A percentile compares a stretch with the other conserved stretches of the same genome.
phyloP scores from a whole-genome alignment of 1,284 basidiomycete genomes.

The Cutaneotrichosporon sp. region DNA sequence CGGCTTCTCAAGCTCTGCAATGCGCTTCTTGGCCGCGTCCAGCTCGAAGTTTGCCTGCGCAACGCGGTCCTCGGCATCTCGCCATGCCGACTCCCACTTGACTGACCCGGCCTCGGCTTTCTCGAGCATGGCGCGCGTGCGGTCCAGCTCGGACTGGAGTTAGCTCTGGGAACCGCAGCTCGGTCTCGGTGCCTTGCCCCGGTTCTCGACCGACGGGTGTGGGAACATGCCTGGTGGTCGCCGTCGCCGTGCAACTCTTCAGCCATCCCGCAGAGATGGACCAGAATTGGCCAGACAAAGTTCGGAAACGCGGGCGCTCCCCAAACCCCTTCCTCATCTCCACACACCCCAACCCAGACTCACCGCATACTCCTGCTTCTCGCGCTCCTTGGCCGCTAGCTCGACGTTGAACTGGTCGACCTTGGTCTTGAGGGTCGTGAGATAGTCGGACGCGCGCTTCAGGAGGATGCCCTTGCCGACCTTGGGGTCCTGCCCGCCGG shows the following conservation, averaged over 20 bases:
- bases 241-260: too few species aligned
- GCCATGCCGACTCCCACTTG: slow-evolving; percentile 43
- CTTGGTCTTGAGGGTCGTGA: slow-evolving; percentile 31
- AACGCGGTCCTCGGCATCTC: slow-evolving; percentile 47
- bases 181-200: not conserved
- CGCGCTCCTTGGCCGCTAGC: slow-evolving; percentile 26
- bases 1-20: slow-evolving; percentile 1
- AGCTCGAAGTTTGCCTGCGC: slow-evolving; percentile 43
- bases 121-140: slow-evolving; percentile 25
- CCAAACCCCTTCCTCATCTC: too few species aligned
- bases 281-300: too few species aligned
- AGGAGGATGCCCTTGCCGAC: slow-evolving; percentile 44
- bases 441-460: slow-evolving; percentile 37
- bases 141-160: slow-evolving; percentile 29
- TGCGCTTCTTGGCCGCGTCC: slow-evolving; percentile 27
- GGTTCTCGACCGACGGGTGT: too few species aligned
- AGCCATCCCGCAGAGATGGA: too few species aligned
- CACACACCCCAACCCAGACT: slow-evolving; percentile 8
- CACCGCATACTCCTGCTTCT: slow-evolving; percentile 38
- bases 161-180: not conserved
- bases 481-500: slow-evolving; percentile 60
- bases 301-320: too few species aligned
- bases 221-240: too few species aligned
- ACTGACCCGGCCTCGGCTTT: slow-evolving; percentile 40
- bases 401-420: slow-evolving; percentile 32